Conservation (phyloP, 441 rosid species). For the Populus hybrid region DNA sequence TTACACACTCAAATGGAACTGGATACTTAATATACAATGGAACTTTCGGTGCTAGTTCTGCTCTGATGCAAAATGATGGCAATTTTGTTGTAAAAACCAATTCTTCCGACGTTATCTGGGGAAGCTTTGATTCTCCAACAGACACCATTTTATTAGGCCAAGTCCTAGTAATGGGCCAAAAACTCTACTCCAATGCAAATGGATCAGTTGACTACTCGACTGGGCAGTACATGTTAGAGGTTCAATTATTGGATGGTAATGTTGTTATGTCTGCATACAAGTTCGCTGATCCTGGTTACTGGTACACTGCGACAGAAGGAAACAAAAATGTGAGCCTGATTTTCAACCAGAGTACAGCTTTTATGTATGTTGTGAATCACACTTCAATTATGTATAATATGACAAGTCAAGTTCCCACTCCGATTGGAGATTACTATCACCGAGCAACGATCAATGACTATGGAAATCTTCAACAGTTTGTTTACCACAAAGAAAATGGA, state of each 20-base stretch:
- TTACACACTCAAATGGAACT: slow-evolving; percentile 24
- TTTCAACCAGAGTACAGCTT: slow-evolving; percentile 19
- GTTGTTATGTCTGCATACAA: slow-evolving; percentile 22
- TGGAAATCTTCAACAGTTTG: slow-evolving; percentile 23
- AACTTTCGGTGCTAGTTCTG: slow-evolving; percentile 1
- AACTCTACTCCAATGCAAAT: slow-evolving; percentile 19
- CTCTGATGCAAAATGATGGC: slow-evolving; percentile 25
- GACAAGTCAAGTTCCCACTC: slow-evolving; percentile 8
- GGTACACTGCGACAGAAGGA: neutral
- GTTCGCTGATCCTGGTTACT: slow-evolving; percentile 26
- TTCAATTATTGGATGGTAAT: slow-evolving; percentile 25
- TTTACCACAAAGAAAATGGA: slow-evolving; percentile 11
- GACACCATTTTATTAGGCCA: slow-evolving; percentile 33
- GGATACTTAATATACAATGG: slow-evolving; percentile 9
- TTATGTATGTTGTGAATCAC: slow-evolving; percentile 8
- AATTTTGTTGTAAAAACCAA: slow-evolving; percentile 24
- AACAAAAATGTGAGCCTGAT: slow-evolving; percentile 9
- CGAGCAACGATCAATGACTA: slow-evolving; percentile 18
- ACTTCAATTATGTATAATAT: neutral
- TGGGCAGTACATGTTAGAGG: slow-evolving; percentile 25
- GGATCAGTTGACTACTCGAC: slow-evolving; percentile 20
- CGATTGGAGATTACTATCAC: slow-evolving; percentile 22
- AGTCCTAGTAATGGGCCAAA: slow-evolving; percentile 7
- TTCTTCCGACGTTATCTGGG: slow-evolving; percentile 21
- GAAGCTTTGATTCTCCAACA: slow-evolving; percentile 31